These are phyloP conservation scores for Pseudogymnoascus sp. DNA, from an alignment of 2,329 filamentous ascomycete genomes.

Conservation along the genomic window DNA sequence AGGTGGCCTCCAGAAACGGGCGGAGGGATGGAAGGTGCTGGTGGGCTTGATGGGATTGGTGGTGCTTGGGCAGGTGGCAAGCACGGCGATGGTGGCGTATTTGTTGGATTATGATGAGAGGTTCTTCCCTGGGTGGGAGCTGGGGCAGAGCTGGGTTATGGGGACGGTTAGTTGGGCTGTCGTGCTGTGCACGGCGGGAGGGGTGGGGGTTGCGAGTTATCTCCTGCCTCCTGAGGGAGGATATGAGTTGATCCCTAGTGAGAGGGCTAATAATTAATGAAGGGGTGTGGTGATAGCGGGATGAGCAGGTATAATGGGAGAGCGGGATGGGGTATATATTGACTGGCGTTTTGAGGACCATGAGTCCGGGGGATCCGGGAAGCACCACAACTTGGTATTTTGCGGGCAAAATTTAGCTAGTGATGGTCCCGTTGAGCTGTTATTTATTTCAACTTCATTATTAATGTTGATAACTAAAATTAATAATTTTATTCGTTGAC, in stretches of 20 bases:
- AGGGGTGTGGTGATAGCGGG: background rate
- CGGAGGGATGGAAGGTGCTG: constrained; percentile 74
- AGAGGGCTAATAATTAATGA: constrained; percentile 14
- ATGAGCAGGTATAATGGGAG: background rate
- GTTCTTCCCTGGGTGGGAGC: constrained; percentile 73
- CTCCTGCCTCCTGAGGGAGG: constrained; percentile 72
- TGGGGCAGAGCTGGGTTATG: constrained; percentile 73
- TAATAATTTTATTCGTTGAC: background rate
- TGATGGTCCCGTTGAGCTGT: background rate
- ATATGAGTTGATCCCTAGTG: constrained; percentile 64
- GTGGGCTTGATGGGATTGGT: constrained; percentile 56
- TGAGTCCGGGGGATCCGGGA: background rate
- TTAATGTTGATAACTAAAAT: background rate
- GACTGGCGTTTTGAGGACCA: background rate
- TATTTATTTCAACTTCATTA: background rate
- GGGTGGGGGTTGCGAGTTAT: constrained; percentile 57
- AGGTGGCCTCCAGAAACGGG: constrained; percentile 71
- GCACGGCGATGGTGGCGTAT: constrained; percentile 76
- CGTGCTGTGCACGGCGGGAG: constrained; percentile 44
- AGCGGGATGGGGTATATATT: background rate
- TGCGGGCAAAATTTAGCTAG: background rate
- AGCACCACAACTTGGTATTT: background rate
- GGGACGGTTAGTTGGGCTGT: constrained; percentile 48
- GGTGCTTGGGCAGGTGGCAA: constrained; percentile 60
- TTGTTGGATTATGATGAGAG: constrained; percentile 75